Conservation (phyloP, 495 filamentous ascomycete species). For the Darksidea phi region DNA sequence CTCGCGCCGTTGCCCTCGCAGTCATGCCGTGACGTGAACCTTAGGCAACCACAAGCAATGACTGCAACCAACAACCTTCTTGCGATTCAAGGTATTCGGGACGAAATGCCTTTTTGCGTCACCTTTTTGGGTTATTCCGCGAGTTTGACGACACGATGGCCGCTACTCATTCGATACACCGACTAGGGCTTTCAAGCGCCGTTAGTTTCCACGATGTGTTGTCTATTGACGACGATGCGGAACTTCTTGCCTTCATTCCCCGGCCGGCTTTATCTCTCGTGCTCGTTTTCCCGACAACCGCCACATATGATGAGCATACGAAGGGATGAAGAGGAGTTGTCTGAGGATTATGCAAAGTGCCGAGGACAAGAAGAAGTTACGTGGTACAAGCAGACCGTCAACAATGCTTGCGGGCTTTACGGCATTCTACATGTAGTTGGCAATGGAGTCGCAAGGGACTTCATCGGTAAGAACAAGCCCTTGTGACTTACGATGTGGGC, state of each 20-base stretch:
- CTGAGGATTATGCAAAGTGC: constrained; percentile 31
- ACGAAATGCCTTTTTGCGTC: no score
- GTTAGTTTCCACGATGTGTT: constrained; percentile 41
- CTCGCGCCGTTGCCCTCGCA: no score
- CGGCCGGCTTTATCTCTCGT: constrained; percentile 35
- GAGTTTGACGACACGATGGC: no score
- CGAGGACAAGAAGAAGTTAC: constrained; percentile 30
- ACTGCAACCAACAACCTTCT: no score
- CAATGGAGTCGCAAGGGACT: constrained; percentile 32
- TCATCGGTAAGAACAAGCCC: constrained; percentile 27
- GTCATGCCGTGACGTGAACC: no score
- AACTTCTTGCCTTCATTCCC: constrained; percentile 32
- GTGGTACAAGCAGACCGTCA: constrained; percentile 43
- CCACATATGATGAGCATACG: constrained; percentile 32
- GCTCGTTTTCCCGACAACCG: constrained; percentile 33
- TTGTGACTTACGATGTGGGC: not conserved
- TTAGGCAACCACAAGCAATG: no score
- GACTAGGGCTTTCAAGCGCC: constrained; percentile 32
- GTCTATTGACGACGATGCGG: constrained; percentile 40
- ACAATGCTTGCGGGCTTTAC: constrained; percentile 45
- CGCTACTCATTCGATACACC: no score
- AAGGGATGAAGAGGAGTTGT: constrained; percentile 39
- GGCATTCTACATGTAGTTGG: constrained; percentile 39
- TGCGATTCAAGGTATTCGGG: no score
- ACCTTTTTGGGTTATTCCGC: no score